phyloP scores from a whole-genome alignment of 768 basidiomycete species.

The Rhodotorula graminis region DNA sequence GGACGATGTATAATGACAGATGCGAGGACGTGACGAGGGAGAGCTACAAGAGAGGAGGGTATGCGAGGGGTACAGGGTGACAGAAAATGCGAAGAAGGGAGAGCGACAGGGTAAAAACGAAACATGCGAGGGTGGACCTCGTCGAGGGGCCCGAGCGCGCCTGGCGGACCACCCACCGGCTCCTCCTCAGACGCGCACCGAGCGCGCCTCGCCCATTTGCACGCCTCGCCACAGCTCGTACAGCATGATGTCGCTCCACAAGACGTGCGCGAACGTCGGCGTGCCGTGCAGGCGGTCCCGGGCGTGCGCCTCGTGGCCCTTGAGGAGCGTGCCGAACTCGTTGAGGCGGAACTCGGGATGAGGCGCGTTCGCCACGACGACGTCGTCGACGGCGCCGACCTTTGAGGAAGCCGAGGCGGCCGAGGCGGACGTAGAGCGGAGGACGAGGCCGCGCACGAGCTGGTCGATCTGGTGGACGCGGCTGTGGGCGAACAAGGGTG shows the following conservation, averaged over 20 bases:
- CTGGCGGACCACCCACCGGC: too few relatives aligned
- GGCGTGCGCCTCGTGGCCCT: slow-evolving; percentile 40
- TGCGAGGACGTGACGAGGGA: too few relatives aligned
- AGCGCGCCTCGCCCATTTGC: too few relatives aligned
- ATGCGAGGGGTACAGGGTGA: too few relatives aligned
- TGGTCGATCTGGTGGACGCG: slow-evolving; percentile 41
- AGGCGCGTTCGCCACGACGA: not conserved
- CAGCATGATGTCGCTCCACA: slow-evolving; percentile 41
- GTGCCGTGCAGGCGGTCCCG: slow-evolving; percentile 41
- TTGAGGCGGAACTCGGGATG: slow-evolving; percentile 38
- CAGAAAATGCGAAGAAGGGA: too few relatives aligned
- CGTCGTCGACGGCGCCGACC: not conserved
- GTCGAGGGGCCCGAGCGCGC: too few relatives aligned
- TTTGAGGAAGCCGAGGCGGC: not conserved
- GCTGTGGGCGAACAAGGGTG: slow-evolving; percentile 34
- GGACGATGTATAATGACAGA: too few relatives aligned
- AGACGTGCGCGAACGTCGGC: slow-evolving; percentile 30
- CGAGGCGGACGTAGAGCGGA: slow-evolving; percentile 9
- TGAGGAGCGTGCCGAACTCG: slow-evolving; percentile 37
- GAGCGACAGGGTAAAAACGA: too few relatives aligned
- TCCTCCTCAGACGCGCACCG: too few relatives aligned
- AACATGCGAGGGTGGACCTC: too few relatives aligned
- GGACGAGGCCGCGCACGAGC: slow-evolving; percentile 37
- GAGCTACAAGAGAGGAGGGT: too few relatives aligned
- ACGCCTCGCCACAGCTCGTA: slow-evolving; percentile 30